Base-by-base conservation (phyloP, 192 early-diverging fungal genomes). In the Pilobolus umbonatus region DNA sequence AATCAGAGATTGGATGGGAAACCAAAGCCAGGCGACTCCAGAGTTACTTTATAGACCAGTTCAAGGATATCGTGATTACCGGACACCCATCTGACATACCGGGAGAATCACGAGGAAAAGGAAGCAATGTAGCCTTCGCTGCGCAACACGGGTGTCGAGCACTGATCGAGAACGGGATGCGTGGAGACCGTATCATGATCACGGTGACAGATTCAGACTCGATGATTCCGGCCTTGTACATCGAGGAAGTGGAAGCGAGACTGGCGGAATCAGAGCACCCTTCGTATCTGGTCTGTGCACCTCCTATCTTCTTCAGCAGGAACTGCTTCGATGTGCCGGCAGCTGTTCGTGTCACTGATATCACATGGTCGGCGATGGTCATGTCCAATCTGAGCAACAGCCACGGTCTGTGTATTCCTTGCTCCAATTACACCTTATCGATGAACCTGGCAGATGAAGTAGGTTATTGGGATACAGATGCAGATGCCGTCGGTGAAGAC, bases 61-160 rank as follows among this genome's bases (percentile, higher is more conserved):
- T 90, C 70, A 73, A 65, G 43, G 77, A 87, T 26, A 80, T 90
- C 58, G 79, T 86, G 19, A 74, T 81, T 47, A 86, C 86, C 36
- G 61, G 83, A 15, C 88, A 90, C 74, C 88, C 88, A n/a, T 39
- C 60, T 19, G 78, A 80, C 64, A 64, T 81, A 9, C 82, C 82
- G n/a, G 85, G 83, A 35, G 88, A 90, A 69, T 80, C 80, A 42
- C 73, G 87, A n/a, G 88, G 88, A n/a, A 90, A 90, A 57, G 86
- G 83, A 32, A 74, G 73, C 48, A 90, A 90, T 59, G 87, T 87
- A 7, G 78, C 83, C 5, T 89, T 73, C 72, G 85, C 87, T 31
- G 77, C 83, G 10, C 57, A 58, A 21, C 22, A 60, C 3, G 70
- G 72, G 36, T 62, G 62, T 40, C 25, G 31, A n/a, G 60, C 65